These are phyloP conservation scores for Akanthomyces dipterigenus DNA, from an alignment of 2,329 filamentous ascomycete species.

Conservation along the genomic window DNA sequence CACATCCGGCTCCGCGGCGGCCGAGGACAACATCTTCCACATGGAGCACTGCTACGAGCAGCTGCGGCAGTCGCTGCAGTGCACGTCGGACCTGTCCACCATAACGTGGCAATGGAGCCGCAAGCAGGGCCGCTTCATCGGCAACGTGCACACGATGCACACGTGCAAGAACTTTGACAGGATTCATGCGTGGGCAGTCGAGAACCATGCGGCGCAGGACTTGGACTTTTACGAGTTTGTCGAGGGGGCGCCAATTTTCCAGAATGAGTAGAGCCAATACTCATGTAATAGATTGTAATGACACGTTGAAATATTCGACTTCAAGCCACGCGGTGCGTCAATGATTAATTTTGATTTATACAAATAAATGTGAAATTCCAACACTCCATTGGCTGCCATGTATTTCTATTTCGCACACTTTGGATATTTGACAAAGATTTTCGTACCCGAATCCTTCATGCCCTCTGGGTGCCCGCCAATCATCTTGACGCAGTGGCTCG, in stretches of 20 bases:
- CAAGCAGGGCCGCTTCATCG: constrained; percentile 41
- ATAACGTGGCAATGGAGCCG: constrained; percentile 45
- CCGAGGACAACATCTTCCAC: constrained; percentile 22
- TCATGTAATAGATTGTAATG: not conserved
- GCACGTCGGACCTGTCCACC: constrained; percentile 45
- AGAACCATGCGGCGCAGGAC: constrained; percentile 10
- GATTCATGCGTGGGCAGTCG: constrained; percentile 43
- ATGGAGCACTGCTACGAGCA: constrained; percentile 48
- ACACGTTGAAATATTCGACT: no score
- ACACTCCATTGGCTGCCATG: not conserved
- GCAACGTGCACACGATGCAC: constrained; percentile 44
- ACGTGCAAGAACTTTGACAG: constrained; percentile 47
- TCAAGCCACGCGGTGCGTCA: no score
- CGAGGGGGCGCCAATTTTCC: constrained; percentile 13
- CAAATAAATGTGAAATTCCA: no score
- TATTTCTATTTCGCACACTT: constrained; percentile 12
- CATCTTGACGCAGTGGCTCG: constrained; percentile 18
- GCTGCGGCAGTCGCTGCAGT: constrained; percentile 46
- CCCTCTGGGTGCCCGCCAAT: constrained; percentile 13
- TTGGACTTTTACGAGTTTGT: constrained; percentile 14
- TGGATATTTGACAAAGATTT: constrained; percentile 18
- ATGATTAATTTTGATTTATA: not conserved
- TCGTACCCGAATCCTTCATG: constrained; percentile 16
- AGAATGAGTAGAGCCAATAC: not conserved
- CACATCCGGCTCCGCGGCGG: constrained; percentile 40